These are phyloP conservation scores for Candida ulmi DNA, from an alignment of 805 yeast species.

Conservation along the genomic window DNA sequence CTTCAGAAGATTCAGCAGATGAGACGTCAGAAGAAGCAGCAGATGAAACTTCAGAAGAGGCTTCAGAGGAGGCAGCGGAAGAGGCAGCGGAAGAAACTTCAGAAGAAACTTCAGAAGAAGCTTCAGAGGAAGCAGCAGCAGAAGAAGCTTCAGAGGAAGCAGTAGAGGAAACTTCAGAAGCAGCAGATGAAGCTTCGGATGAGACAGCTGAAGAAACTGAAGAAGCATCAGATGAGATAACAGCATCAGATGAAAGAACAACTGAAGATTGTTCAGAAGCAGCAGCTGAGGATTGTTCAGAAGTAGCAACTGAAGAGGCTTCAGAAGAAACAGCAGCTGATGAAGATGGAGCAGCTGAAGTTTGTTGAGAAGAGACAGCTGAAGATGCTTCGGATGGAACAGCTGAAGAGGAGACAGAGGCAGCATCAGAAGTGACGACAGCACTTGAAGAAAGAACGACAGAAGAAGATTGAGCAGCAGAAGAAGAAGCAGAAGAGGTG, in stretches of 20 bases:
- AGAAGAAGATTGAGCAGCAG: not conserved
- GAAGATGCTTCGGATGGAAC: not conserved
- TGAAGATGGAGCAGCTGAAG: not conserved
- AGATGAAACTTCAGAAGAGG: not conserved
- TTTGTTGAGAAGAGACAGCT: not conserved
- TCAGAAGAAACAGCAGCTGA: not conserved
- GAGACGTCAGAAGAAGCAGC: not conserved
- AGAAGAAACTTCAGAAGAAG: not conserved
- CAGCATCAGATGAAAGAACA: not conserved
- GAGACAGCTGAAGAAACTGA: not conserved
- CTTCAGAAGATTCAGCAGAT: conserved; percentile 1
- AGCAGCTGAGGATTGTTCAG: not conserved
- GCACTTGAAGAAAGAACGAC: not conserved
- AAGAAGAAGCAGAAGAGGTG: not conserved
- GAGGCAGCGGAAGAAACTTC: not conserved
- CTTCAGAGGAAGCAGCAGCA: not conserved
- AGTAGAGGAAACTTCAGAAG: not conserved
- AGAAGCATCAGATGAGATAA: not conserved
- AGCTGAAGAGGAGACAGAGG: not conserved
- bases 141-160: not conserved
- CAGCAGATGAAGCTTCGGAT: not conserved
- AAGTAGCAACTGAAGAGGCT: not conserved
- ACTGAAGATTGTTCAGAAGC: not conserved
- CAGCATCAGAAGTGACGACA: not conserved
- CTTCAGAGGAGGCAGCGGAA: not conserved